Evolutionary conservation across 768 basidiomycete genomes (phyloP).

Genomic region (Hemileccinum impolitum): DNA sequence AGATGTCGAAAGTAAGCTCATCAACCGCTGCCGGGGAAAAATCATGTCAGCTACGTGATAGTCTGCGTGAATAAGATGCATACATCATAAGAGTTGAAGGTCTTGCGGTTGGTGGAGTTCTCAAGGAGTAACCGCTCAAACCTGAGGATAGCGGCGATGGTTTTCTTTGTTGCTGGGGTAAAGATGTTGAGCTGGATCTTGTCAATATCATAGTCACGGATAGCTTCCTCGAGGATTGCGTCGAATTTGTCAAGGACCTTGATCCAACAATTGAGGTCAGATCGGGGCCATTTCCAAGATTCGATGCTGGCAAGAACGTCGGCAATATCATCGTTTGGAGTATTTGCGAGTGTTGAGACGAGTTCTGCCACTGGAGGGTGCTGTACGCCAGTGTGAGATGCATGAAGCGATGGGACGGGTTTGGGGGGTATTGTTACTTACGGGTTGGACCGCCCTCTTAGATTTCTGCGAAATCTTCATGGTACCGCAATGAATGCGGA

Average conservation of each 20-base stretch:
- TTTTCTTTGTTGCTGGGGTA: constrained; percentile 66
- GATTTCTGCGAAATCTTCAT: constrained; percentile 91
- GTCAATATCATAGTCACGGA: constrained; percentile 82
- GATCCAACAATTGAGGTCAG: constrained; percentile 96
- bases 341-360: constrained; percentile 64
- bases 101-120: constrained; percentile 97
- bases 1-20: constrained; percentile 80
- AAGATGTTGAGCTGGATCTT: constrained; percentile 81
- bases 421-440: constrained; percentile 36
- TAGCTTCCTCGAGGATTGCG: constrained; percentile 75
- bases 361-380: constrained; percentile 79
- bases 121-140: constrained; percentile 90
- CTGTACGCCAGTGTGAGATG: constrained; percentile 36
- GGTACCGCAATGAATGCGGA: constrained; percentile 49
- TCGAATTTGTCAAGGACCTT: constrained; percentile 96
- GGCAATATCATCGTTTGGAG: constrained; percentile 69
- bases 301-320: constrained; percentile 66
- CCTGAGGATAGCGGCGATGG: constrained; percentile 77
- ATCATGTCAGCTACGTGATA: constrained; percentile 3
- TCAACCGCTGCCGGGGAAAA: constrained; percentile 63
- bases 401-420: constrained; percentile 1
- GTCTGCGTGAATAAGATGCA: constrained; percentile 31
- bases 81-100: constrained; percentile 95
- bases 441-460: constrained; percentile 77
- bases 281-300: constrained; percentile 91